Conservation (phyloP, 2,329 filamentous ascomycete species). For the Diaporthe australafricana region DNA sequence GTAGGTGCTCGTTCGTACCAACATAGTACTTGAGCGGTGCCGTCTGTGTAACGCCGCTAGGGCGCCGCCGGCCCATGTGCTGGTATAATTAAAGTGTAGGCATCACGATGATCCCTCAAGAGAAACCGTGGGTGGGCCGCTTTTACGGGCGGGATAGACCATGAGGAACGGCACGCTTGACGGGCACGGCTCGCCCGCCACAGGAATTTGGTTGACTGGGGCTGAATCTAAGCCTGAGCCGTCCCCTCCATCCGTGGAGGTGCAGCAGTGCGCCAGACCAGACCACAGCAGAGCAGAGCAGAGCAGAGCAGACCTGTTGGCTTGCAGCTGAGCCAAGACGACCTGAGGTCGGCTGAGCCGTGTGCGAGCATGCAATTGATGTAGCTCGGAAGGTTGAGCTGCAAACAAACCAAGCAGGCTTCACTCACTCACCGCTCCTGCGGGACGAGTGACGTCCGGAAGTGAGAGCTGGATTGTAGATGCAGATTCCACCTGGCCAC, state of each 20-base stretch:
- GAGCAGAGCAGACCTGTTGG: no score
- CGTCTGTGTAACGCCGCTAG: slow-evolving; percentile 25
- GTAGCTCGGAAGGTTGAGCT: not conserved
- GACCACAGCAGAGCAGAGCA: not conserved
- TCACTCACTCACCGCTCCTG: slow-evolving; percentile 27
- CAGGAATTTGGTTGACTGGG: not conserved
- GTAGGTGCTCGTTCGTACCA: slow-evolving; percentile 24
- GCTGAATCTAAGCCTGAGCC: not conserved
- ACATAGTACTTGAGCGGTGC: not conserved
- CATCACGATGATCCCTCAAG: slow-evolving; percentile 23
- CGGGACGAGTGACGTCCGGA: not conserved
- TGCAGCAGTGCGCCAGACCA: not conserved
- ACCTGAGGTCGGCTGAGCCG: not conserved
- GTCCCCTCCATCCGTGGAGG: not conserved
- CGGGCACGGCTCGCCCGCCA: slow-evolving; percentile 13
- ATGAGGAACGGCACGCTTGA: not conserved
- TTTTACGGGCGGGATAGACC: not conserved
- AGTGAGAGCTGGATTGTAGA: not conserved
- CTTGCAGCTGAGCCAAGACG: not conserved
- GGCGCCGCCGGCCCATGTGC: slow-evolving; percentile 7
- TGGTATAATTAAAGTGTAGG: not conserved
- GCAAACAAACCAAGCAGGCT: not conserved
- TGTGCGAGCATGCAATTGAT: not conserved
- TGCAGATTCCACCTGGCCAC: not conserved
- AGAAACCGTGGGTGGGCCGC: not conserved